phyloP scores from a whole-genome alignment of 148 eudicot genomes.

The Simmondsia chinensis region DNA sequence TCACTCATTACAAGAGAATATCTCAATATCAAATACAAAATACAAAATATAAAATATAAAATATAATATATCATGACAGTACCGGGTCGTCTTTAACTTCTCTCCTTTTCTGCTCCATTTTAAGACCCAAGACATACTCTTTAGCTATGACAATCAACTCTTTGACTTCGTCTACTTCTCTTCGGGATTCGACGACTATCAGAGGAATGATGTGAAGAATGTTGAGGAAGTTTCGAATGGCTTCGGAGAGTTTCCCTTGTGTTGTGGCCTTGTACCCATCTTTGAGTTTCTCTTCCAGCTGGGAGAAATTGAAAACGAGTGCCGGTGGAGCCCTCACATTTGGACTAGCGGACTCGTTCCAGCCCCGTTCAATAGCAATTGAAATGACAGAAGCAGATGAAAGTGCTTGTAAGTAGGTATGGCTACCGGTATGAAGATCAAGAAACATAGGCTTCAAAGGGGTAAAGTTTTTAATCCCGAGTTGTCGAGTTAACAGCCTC shows the following conservation, averaged over 20 bases:
- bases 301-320: slow-evolving; percentile 57
- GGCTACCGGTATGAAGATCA: slow-evolving; percentile 81
- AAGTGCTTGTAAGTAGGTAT: slow-evolving; percentile 53
- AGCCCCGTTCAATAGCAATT: slow-evolving; percentile 70
- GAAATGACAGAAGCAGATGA: slow-evolving; percentile 65
- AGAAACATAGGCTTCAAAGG: slow-evolving; percentile 65
- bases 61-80: no score
- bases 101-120: slow-evolving; percentile 79
- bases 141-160: slow-evolving; percentile 65
- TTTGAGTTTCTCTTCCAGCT: slow-evolving; percentile 75
- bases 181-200: slow-evolving; percentile 77
- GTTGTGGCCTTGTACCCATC: slow-evolving; percentile 70
- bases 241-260: slow-evolving; percentile 75
- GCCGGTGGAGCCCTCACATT: slow-evolving; percentile 84
- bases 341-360: slow-evolving; percentile 74
- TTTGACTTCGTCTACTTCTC: slow-evolving; percentile 94
- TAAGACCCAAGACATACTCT: slow-evolving; percentile 79
- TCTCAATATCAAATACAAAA: no score
- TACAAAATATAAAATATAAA: no score
- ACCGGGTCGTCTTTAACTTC: slow-evolving; percentile 55
- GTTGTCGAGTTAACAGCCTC: slow-evolving; percentile 74
- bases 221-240: slow-evolving; percentile 47
- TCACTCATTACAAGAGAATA: no score
- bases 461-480: slow-evolving; percentile 65
- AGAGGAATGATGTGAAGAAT: slow-evolving; percentile 83